Base-by-base conservation (phyloP, 1,284 basidiomycete genomes). In the Tylopilus sp. region DNA sequence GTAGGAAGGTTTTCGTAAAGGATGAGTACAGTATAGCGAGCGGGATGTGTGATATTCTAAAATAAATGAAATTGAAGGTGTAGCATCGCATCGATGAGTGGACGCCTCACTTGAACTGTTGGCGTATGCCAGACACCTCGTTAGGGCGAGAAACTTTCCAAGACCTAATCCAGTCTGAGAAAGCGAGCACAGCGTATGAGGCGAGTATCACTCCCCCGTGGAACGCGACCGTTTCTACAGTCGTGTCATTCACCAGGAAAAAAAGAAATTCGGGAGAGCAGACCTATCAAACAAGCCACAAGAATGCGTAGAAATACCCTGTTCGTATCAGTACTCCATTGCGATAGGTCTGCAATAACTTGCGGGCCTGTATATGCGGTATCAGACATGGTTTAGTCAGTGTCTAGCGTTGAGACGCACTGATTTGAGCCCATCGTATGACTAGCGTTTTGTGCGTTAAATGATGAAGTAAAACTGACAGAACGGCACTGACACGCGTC, bases 1-100 rank as follows among this genome's bases (percentile, higher is more conserved):
- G 88, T 6, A 97, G 86, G 75, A 96, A 92, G 13, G 95, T 86
- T 70, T 97, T 97, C 3, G 93, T 92, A 44, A 97, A 81, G 2
- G 95, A 95, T 1, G 95, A 95, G 76, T 96, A 96, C 67, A 97
- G 85, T 6, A 97, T 82, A 6, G 92, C 91, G 22, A 97, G 84
- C 2, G 94, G 90, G 47, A 96, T 87, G 47, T 95, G 85, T 1
- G 89, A 89, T 59, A 90, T 87, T 70, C 92, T 93, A 71, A 49
- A 41, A 38, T 16, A 47, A 61, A 52, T 18, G 12, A 61, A 33
- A 47, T 58, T 38, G 60, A 52, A 61, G 19, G 10, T 52, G 36
- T 10, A 49, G 22, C 3, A 58, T 57, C n/a, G 44, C 64, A 19
- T 41, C n/a, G 38, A 57, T 55, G 58, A 41, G 58, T 22, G 12